Evolutionary conservation across 371 early-diverging fungal genomes (phyloP).

Genomic region (Mycotypha africana): DNA sequence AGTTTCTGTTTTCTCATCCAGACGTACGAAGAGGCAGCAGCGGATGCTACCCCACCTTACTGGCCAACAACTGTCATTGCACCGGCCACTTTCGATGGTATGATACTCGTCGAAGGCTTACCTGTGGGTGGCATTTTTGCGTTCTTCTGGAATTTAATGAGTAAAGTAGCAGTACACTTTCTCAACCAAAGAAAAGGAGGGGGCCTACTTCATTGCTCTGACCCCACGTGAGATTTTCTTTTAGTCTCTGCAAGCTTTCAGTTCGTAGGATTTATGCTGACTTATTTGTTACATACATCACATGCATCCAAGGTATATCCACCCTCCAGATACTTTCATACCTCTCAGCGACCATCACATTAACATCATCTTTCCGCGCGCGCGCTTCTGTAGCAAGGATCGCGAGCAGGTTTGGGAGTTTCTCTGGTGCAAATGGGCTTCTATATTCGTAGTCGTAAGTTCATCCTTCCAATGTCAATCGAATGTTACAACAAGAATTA

Average conservation of each 20-base stretch:
- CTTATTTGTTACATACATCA: slow-evolving; percentile 62
- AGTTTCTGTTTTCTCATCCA: no score
- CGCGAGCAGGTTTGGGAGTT: slow-evolving; percentile 57
- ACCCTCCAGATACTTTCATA: no score
- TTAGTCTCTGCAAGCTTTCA: slow-evolving; percentile 69
- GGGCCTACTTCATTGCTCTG: no score
- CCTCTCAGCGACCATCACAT: no score
- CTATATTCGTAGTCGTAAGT: slow-evolving; percentile 45
- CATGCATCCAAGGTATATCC: slow-evolving; percentile 59
- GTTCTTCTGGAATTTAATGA: slow-evolving; percentile 59
- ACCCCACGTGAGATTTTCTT: no score
- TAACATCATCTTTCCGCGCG: no score
- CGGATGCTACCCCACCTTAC: slow-evolving; percentile 61
- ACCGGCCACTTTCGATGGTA: slow-evolving; percentile 51
- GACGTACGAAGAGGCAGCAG: slow-evolving; percentile 59
- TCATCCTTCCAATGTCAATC: background rate
- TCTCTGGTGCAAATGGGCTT: slow-evolving; percentile 50
- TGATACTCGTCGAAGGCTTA: slow-evolving; percentile 57
- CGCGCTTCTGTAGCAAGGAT: slow-evolving; percentile 43
- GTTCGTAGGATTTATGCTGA: slow-evolving; percentile 66
- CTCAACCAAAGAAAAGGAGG: no score
- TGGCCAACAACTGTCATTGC: slow-evolving; percentile 57
- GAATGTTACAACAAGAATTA: no score
- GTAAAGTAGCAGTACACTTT: slow-evolving; percentile 30
- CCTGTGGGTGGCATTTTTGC: slow-evolving; percentile 56